phyloP scores from a whole-genome alignment of 345 rosid species.

The Fremontodendron californicum region DNA sequence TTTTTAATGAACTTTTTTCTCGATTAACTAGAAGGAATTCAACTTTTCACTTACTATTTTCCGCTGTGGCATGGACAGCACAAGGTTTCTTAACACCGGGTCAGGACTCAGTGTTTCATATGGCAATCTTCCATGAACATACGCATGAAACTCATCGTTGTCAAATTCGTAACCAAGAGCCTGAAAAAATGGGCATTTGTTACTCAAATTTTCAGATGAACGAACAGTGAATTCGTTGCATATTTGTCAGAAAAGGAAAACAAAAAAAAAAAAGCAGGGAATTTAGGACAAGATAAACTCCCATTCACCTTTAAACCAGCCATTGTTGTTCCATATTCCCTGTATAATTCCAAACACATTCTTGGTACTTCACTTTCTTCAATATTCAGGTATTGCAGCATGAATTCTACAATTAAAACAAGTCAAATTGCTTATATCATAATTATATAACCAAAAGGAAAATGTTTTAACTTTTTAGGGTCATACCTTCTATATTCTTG shows the following conservation, averaged over 20 bases:
- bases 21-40: neutral
- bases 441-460: neutral
- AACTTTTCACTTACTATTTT: conserved; percentile 55
- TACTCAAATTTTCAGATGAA: neutral
- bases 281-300: neutral
- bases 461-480: neutral
- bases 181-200: conserved; percentile 29
- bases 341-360: conserved; percentile 84
- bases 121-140: conserved; percentile 77
- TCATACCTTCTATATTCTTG: conserved; percentile 67
- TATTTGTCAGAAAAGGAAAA: too few relatives aligned
- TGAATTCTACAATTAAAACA: conserved; percentile 49
- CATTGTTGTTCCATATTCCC: conserved; percentile 94
- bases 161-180: conserved; percentile 80
- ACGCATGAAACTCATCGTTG: conserved; percentile 78
- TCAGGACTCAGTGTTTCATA: conserved; percentile 77
- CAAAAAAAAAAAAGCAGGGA: too few relatives aligned
- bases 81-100: conserved; percentile 62
- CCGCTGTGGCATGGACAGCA: conserved; percentile 74
- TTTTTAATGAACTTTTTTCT: neutral
- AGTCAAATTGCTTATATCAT: neutral
- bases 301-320: conserved; percentile 75
- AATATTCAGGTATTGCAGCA: conserved; percentile 59
- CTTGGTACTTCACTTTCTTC: conserved; percentile 80
- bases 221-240: too few relatives aligned